Evolutionary conservation across 2,329 filamentous ascomycete species (phyloP).

Genomic region (Cladosporium sp.): DNA sequence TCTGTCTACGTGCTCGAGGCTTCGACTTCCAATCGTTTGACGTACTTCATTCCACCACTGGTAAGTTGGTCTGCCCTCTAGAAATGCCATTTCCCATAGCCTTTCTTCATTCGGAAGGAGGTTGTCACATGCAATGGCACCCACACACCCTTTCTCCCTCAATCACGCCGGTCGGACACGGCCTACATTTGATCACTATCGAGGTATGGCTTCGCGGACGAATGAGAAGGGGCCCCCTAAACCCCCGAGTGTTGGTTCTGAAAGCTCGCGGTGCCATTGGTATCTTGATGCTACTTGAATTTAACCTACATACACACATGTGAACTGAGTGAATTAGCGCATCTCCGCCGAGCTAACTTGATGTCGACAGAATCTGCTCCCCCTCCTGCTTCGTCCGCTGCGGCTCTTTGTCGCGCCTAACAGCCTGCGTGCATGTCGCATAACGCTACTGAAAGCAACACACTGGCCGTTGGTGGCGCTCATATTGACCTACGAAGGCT

Average conservation of each 20-base stretch:
- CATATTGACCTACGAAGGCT: slow-evolving; percentile 63
- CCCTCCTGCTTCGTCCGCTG: slow-evolving; percentile 67
- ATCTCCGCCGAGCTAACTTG: slow-evolving; percentile 16
- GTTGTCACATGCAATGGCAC: too few species aligned
- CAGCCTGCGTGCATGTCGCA: slow-evolving; percentile 57
- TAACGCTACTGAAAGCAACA: slow-evolving; percentile 54
- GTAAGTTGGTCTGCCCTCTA: slow-evolving; percentile 30
- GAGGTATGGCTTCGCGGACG: not conserved
- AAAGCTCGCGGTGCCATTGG: not conserved
- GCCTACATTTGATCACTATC: not conserved
- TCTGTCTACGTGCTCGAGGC: slow-evolving; percentile 53
- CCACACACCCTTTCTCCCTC: too few species aligned
- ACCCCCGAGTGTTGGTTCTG: slow-evolving; percentile 10
- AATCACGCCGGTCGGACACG: too few species aligned
- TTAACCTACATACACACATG: not conserved
- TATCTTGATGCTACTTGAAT: not conserved
- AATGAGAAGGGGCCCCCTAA: not conserved
- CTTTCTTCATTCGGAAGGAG: too few species aligned
- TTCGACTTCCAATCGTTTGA: slow-evolving; percentile 44
- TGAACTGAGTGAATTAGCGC: not conserved
- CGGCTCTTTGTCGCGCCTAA: slow-evolving; percentile 63
- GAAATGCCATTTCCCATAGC: too few species aligned
- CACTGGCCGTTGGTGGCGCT: slow-evolving; percentile 64
- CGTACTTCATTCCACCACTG: slow-evolving; percentile 45
- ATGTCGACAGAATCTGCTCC: slow-evolving; percentile 60